A percentile compares a stretch with the other conserved stretches of the same genome.
These are phyloP conservation scores for Plasmopara halstedii DNA, from an alignment of 352 stramenopile species.

Conservation along the genomic window DNA sequence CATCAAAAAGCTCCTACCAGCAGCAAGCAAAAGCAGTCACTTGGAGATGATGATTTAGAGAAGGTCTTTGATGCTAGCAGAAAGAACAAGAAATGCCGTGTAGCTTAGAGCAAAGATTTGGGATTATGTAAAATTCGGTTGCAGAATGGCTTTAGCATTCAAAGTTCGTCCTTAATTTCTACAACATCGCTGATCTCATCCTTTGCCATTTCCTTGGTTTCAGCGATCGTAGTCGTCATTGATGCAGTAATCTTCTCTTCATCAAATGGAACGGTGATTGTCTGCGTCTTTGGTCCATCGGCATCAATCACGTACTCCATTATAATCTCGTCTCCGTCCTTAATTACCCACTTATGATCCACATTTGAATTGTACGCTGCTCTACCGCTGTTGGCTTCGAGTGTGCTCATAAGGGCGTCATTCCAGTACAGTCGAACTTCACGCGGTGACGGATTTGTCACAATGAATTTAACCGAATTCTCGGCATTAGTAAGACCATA, in stretches of 20 bases:
- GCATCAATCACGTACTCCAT: constrained; percentile 42
- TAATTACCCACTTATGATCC: constrained; percentile 63
- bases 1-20: constrained; percentile 58
- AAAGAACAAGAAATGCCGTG: constrained; percentile 55
- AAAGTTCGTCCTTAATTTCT: constrained; percentile 37
- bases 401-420: constrained; percentile 56
- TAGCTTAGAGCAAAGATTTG: constrained; percentile 12
- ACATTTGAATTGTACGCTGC: constrained; percentile 57
- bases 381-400: constrained; percentile 33
- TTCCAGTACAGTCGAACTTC: constrained; percentile 61
- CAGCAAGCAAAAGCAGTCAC: constrained; percentile 58
- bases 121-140: no score
- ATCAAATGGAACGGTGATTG: constrained; percentile 31
- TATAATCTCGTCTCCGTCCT: constrained; percentile 40
- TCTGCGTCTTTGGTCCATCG: constrained; percentile 42
- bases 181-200: constrained; percentile 1
- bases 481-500: constrained; percentile 45
- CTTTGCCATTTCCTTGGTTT: constrained; percentile 3
- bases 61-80: constrained; percentile 58
- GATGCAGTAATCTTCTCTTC: constrained; percentile 9
- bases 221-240: not conserved
- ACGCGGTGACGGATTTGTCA: constrained; percentile 55
- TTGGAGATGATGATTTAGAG: constrained; percentile 35
- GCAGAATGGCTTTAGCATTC: not conserved
- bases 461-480: constrained; percentile 46